These are phyloP conservation scores for Aspergillus viridinutans DNA, from an alignment of 2,329 filamentous ascomycete species.

Conservation along the genomic window DNA sequence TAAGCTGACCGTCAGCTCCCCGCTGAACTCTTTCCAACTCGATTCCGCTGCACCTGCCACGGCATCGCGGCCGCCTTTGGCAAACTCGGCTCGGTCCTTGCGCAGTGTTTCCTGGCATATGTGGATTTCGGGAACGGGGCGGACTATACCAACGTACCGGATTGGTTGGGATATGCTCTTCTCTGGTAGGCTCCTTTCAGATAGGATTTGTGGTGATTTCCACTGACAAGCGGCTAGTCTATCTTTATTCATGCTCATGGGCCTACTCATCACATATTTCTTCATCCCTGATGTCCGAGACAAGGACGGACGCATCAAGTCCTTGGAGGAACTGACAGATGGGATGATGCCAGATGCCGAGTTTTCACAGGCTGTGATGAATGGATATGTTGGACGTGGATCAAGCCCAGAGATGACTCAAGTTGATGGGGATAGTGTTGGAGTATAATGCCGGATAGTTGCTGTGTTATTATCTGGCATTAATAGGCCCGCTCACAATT, in stretches of 20 bases:
- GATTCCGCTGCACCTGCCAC: constrained; percentile 46
- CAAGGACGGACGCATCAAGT: constrained; percentile 18
- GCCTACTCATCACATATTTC: constrained; percentile 23
- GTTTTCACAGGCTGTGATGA: not conserved
- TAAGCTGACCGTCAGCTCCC: constrained; percentile 24
- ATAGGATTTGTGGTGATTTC: not conserved
- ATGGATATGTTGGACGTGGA: not conserved
- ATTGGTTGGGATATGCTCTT: constrained; percentile 12
- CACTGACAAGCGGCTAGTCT: not conserved
- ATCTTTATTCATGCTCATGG: constrained; percentile 23
- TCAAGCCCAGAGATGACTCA: not conserved
- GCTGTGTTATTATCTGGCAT: too few species aligned
- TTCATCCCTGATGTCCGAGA: constrained; percentile 23
- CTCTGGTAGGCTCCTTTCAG: constrained; percentile 4
- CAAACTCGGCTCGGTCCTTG: constrained; percentile 42
- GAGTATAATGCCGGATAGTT: not conserved
- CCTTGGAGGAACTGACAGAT: constrained; percentile 22
- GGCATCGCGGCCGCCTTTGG: constrained; percentile 47
- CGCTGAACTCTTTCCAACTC: constrained; percentile 48
- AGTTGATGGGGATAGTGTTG: not conserved
- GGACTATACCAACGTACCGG: not conserved
- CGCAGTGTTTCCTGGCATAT: constrained; percentile 10
- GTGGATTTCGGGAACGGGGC: constrained; percentile 6
- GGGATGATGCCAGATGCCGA: constrained; percentile 6
- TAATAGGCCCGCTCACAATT: too few species aligned